Percentiles rank a stretch among this genome's conserved stretches.
phyloP scores from a whole-genome alignment of 2,329 filamentous ascomycete genomes.

The Hypoxylon sp. region DNA sequence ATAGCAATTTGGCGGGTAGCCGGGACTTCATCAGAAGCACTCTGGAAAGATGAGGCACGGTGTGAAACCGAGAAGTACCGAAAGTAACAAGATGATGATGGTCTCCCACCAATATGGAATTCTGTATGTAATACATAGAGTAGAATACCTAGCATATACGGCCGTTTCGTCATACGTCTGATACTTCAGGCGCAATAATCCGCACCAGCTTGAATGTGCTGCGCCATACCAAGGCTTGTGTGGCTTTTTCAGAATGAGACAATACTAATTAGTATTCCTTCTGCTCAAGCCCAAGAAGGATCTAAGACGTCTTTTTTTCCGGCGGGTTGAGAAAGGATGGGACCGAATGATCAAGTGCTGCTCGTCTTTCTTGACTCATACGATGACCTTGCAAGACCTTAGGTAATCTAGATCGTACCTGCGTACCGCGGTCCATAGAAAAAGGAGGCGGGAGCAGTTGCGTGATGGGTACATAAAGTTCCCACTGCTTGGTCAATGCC shows the following conservation, averaged over 20 bases:
- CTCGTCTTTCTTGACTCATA: slow-evolving; percentile 16
- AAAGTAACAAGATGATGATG: slow-evolving; percentile 29
- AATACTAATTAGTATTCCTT: slow-evolving; percentile 38
- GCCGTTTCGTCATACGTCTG: slow-evolving; percentile 37
- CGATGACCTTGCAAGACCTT: slow-evolving; percentile 24
- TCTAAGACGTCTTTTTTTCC: slow-evolving; percentile 3
- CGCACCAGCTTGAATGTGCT: slow-evolving; percentile 26
- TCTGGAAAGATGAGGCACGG: slow-evolving; percentile 33
- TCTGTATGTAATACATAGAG: slow-evolving; percentile 1
- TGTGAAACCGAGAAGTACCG: slow-evolving; percentile 30
- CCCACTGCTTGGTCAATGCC: slow-evolving; percentile 22
- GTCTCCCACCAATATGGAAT: slow-evolving; percentile 24
- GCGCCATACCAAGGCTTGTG: slow-evolving; percentile 23
- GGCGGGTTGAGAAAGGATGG: background rate
- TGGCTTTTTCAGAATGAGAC: slow-evolving; percentile 27
- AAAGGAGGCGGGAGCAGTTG: slow-evolving; percentile 34
- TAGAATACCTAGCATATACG: slow-evolving; percentile 12
- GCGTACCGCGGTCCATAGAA: slow-evolving; percentile 28
- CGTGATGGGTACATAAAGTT: slow-evolving; percentile 25
- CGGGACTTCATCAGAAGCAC: slow-evolving; percentile 27
- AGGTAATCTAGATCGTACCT: slow-evolving; percentile 44
- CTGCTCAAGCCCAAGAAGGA: slow-evolving; percentile 17
- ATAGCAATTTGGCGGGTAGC: slow-evolving; percentile 39
- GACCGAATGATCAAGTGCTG: background rate
- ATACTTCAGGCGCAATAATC: slow-evolving; percentile 28